Conservation (phyloP, 1,284 basidiomycete genomes). For the Farysia itapuensis region DNA sequence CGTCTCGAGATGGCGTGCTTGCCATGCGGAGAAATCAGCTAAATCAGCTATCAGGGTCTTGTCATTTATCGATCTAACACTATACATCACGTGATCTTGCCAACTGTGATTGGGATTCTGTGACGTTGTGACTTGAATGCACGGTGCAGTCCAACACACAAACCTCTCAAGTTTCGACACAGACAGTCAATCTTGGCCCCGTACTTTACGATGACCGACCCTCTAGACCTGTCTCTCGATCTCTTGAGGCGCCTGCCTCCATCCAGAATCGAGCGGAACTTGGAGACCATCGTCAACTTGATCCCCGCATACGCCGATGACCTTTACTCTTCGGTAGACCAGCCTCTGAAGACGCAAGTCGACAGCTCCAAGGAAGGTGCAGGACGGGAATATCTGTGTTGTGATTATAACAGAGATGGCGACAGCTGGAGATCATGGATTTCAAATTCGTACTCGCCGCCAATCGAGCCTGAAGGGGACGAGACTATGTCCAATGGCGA, state of each 20-base stretch:
- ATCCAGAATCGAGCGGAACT: slow-evolving; percentile 83
- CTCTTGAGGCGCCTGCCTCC: slow-evolving; percentile 93
- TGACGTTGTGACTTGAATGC: too few relatives aligned
- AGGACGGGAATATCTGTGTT: slow-evolving; percentile 86
- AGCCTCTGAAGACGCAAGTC: slow-evolving; percentile 79
- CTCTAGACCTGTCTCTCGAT: slow-evolving; percentile 68
- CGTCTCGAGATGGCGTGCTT: too few relatives aligned
- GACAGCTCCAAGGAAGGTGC: slow-evolving; percentile 68
- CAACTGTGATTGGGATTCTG: too few relatives aligned
- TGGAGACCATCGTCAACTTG: slow-evolving; percentile 72
- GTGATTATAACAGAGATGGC: slow-evolving; percentile 97
- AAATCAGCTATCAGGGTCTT: too few relatives aligned
- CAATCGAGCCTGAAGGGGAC: slow-evolving; percentile 63
- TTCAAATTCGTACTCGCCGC: slow-evolving; percentile 89
- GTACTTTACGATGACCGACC: slow-evolving; percentile 42
- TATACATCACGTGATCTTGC: too few relatives aligned
- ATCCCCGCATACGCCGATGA: slow-evolving; percentile 92
- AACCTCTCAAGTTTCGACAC: too few relatives aligned
- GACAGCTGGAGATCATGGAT: slow-evolving; percentile 94
- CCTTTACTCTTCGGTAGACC: slow-evolving; percentile 89
- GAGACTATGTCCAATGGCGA: slow-evolving; percentile 12
- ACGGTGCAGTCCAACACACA: too few relatives aligned
- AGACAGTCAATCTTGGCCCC: too few relatives aligned
- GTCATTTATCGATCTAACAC: too few relatives aligned
- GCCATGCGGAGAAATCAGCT: too few relatives aligned